A percentile compares a stretch with the other conserved stretches of the same genome.
Evolutionary conservation across 257 asterid genomes (phyloP).

Genomic region (Solanum verrucosum): DNA sequence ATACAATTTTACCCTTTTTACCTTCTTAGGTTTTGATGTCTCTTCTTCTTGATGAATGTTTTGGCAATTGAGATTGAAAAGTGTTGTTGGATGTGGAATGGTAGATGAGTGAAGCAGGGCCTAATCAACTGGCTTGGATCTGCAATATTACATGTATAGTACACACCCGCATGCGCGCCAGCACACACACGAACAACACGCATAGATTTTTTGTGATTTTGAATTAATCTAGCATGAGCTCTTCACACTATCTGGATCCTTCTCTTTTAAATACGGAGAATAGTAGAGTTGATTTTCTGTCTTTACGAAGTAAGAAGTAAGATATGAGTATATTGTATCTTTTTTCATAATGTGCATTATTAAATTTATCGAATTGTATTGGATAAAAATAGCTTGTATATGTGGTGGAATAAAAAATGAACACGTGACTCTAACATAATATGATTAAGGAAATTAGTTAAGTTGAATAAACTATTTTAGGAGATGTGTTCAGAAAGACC

Average conservation of each 20-base stretch:
- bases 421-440: background rate
- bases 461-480: too few species aligned
- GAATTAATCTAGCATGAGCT: background rate
- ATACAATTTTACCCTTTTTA: background rate
- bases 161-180: background rate
- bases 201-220: background rate
- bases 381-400: rapidly evolving
- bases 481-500: background rate
- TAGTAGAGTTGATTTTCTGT: background rate
- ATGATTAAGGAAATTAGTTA: too few species aligned
- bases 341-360: too few species aligned
- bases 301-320: too few species aligned
- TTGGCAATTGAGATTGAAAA: background rate
- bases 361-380: too few species aligned
- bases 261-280: background rate
- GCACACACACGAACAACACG: background rate
- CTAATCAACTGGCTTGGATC: background rate
- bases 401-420: too few species aligned
- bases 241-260: background rate
- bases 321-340: too few species aligned
- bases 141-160: background rate
- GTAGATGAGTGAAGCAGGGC: background rate
- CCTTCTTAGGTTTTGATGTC: background rate
- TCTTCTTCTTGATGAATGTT: background rate
- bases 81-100: background rate